Percentiles rank a stretch among this genome's conserved stretches.
Evolutionary conservation across 345 rosid genomes (phyloP).

Genomic region (Murraya koenigii): DNA sequence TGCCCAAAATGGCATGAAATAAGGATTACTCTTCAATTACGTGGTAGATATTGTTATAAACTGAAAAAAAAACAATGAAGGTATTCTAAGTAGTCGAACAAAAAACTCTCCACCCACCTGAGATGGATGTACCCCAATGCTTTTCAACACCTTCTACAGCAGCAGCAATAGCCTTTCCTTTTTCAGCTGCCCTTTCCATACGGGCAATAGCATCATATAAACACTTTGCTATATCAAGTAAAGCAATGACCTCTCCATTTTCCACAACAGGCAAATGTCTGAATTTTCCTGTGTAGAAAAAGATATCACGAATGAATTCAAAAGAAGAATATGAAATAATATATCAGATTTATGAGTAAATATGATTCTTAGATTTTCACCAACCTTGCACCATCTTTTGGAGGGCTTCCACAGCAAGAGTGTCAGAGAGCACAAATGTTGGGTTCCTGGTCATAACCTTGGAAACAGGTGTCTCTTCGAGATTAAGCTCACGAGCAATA

Average conservation of each 20-base stretch:
- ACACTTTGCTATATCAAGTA: conserved; percentile 96
- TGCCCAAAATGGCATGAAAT: conserved; percentile 2
- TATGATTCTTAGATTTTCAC: conserved; percentile 23
- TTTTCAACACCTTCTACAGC: conserved; percentile 99
- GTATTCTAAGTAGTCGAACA: neutral
- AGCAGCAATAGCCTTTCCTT: conserved; percentile 98
- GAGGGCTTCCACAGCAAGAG: conserved; percentile 97
- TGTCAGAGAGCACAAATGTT: conserved; percentile 85
- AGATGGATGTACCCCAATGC: conserved; percentile 75
- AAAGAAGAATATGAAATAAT: neutral
- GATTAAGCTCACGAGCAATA: conserved; percentile 71
- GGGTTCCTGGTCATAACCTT: conserved; percentile 97
- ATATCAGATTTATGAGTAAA: neutral
- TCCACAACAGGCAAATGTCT: conserved; percentile 99
- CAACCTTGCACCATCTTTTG: conserved; percentile 99
- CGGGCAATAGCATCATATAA: conserved; percentile 98
- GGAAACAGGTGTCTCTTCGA: conserved; percentile 89
- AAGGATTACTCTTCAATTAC: neutral
- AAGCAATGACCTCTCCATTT: conserved; percentile 97
- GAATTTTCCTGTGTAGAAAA: conserved; percentile 73
- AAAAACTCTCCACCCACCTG: conserved; percentile 53
- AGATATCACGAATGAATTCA: conserved; percentile 14
- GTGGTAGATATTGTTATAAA: neutral
- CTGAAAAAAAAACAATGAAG: neutral
- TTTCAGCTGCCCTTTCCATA: conserved; percentile 99